Evolutionary conservation across 2,329 filamentous ascomycete genomes (phyloP), one percentile per base, ranked within the genome.

Genomic region (Fusarium piperis): DNA sequence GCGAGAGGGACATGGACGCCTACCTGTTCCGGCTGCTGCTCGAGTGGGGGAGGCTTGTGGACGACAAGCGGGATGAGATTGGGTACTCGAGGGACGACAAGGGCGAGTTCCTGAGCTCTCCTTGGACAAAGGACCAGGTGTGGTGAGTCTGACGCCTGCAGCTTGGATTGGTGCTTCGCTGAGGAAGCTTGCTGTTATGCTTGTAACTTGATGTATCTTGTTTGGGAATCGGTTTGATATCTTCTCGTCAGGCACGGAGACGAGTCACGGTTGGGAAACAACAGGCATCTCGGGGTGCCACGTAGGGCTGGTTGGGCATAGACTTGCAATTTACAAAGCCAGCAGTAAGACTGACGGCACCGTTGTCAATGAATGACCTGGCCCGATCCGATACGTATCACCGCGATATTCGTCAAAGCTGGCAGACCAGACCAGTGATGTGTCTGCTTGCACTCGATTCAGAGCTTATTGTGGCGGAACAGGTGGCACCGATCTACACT

Each of bases 11-110:
- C 76, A 93, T 92, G 88, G 92, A 94, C 79, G 87, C 94, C 11
- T 96, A 96, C 76, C 85, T 95, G 75, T 96, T 95, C 77, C 84
- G 93, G 52, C 78, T 96, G 66, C 81, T 96, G 74, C 81, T 96
- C 20, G 93, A 96, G 82, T 96, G 93, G 91, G 92, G 87, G 3
- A 82, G 92, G 68, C 77, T 94, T 48, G 87, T 91, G 23, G 88
- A 92, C 79, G 91, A 94, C 75, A 77, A 82, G 39, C 79, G 87
- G 68, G 84, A 87, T n/a, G 80, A 81, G 13, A 78, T 86, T 67
- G 83, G 83, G n/a, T 81, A 79, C 59, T 71, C 71, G 32, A 76
- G 70, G 52, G 70, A 76, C 38, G 68, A 70, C 28, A 75, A 76
- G 15, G 79, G 79, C n/a, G 71, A 74, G 46, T 77, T 79, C 61